These are phyloP conservation scores for Vicia sativa DNA, from an alignment of 306 rosid genomes.

Conservation along the genomic window DNA sequence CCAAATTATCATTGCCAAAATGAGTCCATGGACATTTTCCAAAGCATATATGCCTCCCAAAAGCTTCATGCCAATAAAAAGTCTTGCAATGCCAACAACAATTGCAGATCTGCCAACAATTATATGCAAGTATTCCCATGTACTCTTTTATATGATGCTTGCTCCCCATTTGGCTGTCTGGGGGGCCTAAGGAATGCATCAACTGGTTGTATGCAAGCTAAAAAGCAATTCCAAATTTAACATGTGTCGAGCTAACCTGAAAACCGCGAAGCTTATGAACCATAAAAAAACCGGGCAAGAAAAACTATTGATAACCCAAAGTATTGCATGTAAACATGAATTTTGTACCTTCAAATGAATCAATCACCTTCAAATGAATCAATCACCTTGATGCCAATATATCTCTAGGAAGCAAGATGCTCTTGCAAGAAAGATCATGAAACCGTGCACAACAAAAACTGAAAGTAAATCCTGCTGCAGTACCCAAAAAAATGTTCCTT, in stretches of 20 bases:
- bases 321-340: slow-evolving; percentile 90
- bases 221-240: slow-evolving; percentile 67
- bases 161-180: slow-evolving; percentile 60
- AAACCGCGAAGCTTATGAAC: slow-evolving; percentile 89
- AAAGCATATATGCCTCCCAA: slow-evolving; percentile 71
- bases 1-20: slow-evolving; percentile 74
- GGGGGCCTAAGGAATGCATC: slow-evolving; percentile 73
- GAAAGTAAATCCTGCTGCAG: too few relatives aligned
- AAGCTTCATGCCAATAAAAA: slow-evolving; percentile 88
- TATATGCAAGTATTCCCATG: slow-evolving; percentile 81
- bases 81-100: slow-evolving; percentile 70
- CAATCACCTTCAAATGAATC: too few relatives aligned
- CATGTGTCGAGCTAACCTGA: slow-evolving; percentile 72
- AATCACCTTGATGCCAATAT: slow-evolving; percentile 79
- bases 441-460: too few relatives aligned
- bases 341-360: slow-evolving; percentile 90
- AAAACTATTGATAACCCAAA: slow-evolving; percentile 67
- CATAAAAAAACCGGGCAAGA: slow-evolving; percentile 88
- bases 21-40: slow-evolving; percentile 72
- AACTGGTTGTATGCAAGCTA: slow-evolving; percentile 73
- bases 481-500: too few relatives aligned
- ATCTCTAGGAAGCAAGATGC: slow-evolving; percentile 89
- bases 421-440: slow-evolving; percentile 97
- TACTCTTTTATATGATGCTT: slow-evolving; percentile 50
- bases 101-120: slow-evolving; percentile 73